A percentile compares a stretch with the other conserved stretches of the same genome.
Evolutionary conservation across 768 basidiomycete species (phyloP).

Genomic region (Lactarius pseudohatsudake): DNA sequence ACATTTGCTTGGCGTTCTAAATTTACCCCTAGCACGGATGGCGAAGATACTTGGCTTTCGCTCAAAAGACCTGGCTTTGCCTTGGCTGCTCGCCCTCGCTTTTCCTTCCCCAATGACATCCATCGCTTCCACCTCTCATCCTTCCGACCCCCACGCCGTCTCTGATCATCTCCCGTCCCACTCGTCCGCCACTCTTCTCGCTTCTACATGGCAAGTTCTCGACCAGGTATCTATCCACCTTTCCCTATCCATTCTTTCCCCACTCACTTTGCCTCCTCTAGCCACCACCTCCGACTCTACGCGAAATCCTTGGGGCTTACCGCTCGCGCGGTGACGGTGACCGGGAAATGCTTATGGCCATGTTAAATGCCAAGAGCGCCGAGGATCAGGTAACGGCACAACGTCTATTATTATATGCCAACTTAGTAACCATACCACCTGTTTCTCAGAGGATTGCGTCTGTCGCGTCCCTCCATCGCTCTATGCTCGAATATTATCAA

Average conservation of each 20-base stretch:
- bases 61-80: constrained; percentile 29
- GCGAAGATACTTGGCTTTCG: constrained; percentile 25
- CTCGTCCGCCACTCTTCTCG: constrained; percentile 37
- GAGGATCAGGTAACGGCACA: constrained; percentile 79
- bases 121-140: constrained; percentile 24
- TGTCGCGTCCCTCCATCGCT: constrained; percentile 64
- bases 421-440: constrained; percentile 15
- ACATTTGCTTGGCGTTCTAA: constrained; percentile 31
- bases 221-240: constrained; percentile 43
- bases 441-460: constrained; percentile 64
- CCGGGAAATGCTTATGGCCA: constrained; percentile 85
- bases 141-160: constrained; percentile 10
- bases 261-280: constrained; percentile 34
- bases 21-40: constrained; percentile 28
- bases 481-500: constrained; percentile 61
- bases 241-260: neutral
- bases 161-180: constrained; percentile 21
- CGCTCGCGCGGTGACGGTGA: constrained; percentile 85
- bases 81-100: constrained; percentile 7
- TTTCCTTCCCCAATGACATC: constrained; percentile 26
- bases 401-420: constrained; percentile 10
- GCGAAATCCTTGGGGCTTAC: constrained; percentile 87
- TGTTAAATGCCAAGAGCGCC: constrained; percentile 89
- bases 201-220: constrained; percentile 46
- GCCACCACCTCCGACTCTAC: constrained; percentile 76